Evolutionary conservation across 495 filamentous ascomycete species (phyloP), one percentile per base, ranked within the genome.

Genomic region (Podospora didyma): DNA sequence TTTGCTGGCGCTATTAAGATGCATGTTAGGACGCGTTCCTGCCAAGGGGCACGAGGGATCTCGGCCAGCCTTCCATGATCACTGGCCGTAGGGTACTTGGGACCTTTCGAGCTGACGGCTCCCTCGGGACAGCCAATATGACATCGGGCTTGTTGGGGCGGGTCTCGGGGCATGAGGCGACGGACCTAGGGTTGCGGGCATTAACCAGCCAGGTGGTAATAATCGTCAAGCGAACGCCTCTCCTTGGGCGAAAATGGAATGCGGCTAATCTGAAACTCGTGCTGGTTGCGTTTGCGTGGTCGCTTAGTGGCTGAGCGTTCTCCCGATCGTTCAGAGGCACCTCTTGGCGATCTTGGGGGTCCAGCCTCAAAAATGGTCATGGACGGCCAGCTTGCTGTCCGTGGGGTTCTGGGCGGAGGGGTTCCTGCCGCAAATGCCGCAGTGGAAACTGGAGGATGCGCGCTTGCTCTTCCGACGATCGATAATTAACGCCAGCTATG

Each of bases 81-180:
- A 26, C 26, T 20, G 20, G 26, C 31, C 31, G 37, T 31, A 26
- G 21, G 23, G 26, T 22, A 10, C 16, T 37, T 37, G 41, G 21
- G 23, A 21, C 20, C 20, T 22, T 31, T 11, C 53, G 20, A 51
- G 17, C 50, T 20, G 28, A 47, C 65, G 58, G 65, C 51, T 63
- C 39, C n/a, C 7, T 60, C 60, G 58, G 63, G 63, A 67, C 42
- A 53, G n/a, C 17, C 46, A 60, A 60, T 57, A 58, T 60, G 46
- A 48, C 35, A n/a, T 47, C 12, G 44, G 54, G 23, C 53, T 57
- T 57, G 31, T 51, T 31, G 26, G 26, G 9, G 4, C 4, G 26
- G 4, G 44, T 37, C 51, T 34, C 41, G 37, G 34, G 19, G 49
- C 24, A 26, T 12, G 49, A 28, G 48, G 48, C 23, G 34, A 37